Base-by-base conservation (phyloP, 805 yeast species). In the Cyberlindnera galapagoensis region DNA sequence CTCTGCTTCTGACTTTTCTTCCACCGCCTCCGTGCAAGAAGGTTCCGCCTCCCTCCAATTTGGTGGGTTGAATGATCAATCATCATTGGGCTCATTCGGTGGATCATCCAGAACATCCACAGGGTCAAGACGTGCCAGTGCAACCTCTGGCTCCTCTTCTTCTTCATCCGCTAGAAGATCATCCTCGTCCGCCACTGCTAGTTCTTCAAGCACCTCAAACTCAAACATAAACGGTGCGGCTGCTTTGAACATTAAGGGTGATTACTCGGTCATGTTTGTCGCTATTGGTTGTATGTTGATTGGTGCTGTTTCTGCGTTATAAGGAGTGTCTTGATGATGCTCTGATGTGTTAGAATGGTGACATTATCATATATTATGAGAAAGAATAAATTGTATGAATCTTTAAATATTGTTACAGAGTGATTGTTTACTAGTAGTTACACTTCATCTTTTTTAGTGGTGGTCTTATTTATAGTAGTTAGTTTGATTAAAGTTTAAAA, bases 1-100 rank as follows among this genome's bases (percentile, higher is more conserved):
- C 3, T 47, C 52, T 4, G 82, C 76, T 1, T 51, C 69, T 3
- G 57, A 50, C 4, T 74, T 65, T 44, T 60, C 71, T 3, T 47
- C 63, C 7, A 69, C 77, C 3, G 38, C 31, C 1, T 39, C 38
- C 20, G 35, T 35, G 29, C 29, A 35, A 3, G 40, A 30, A n/a
- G 35, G 42, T n/a, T 38, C 18, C 18, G 12, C 30, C 11, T n/a
- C 11, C n/a, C n/a, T 18, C 10, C 11, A 30, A 22, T 28, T 33
- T 22, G 44, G 44, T 14, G 28, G 28, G 12, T 9, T 31, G 9
- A 31, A 34, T 13, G 36, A 26, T 6, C 7, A 16, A 20, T 10
- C 13, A 8, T 21, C 23, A 21, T 7, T 13, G 12, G 12, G 13
- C 12, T n/a, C 29, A 13, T 18, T 23, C 4, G 14, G 28, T 18